These are phyloP conservation scores for Suillus variegatus DNA, from an alignment of 768 basidiomycete genomes.

Conservation along the genomic window DNA sequence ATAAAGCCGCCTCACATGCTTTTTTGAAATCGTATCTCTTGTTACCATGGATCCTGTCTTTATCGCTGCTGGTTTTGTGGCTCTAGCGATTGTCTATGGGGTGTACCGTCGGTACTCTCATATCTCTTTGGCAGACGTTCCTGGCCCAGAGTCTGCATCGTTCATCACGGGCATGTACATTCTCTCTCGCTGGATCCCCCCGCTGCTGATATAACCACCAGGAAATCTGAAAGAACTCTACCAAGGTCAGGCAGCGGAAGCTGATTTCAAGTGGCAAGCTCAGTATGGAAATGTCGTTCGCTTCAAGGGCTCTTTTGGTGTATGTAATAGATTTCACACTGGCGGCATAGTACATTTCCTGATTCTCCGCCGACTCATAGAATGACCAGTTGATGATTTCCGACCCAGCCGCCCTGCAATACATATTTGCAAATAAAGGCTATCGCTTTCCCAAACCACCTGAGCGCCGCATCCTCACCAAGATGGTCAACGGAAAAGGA, in stretches of 20 bases:
- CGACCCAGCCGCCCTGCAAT: slow-evolving; percentile 47
- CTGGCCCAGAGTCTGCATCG: slow-evolving; percentile 23
- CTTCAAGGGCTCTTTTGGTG: slow-evolving; percentile 30
- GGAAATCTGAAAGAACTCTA: slow-evolving; percentile 32
- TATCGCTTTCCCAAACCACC: slow-evolving; percentile 43
- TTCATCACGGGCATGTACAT: slow-evolving; percentile 19
- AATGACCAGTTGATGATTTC: slow-evolving; percentile 46
- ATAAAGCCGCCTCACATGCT: slow-evolving; percentile 4
- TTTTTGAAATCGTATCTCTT: background rate
- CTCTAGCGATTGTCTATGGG: slow-evolving; percentile 10
- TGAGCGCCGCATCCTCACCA: slow-evolving; percentile 22
- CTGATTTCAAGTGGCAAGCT: slow-evolving; percentile 32
- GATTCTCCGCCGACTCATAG: slow-evolving; percentile 25
- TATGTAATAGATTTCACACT: slow-evolving; percentile 9
- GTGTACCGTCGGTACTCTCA: slow-evolving; percentile 8
- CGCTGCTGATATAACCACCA: slow-evolving; percentile 23
- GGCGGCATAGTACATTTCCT: slow-evolving; percentile 9
- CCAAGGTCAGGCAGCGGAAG: slow-evolving; percentile 25
- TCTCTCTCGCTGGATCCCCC: slow-evolving; percentile 7
- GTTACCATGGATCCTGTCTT: slow-evolving; percentile 14
- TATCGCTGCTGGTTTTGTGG: slow-evolving; percentile 6
- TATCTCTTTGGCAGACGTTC: slow-evolving; percentile 17
- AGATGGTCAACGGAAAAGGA: slow-evolving; percentile 32
- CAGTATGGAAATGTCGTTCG: slow-evolving; percentile 31
- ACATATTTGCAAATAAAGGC: slow-evolving; percentile 42